Conservation (phyloP, 371 early-diverging fungal species). For the Apophysomyces variabilis region DNA sequence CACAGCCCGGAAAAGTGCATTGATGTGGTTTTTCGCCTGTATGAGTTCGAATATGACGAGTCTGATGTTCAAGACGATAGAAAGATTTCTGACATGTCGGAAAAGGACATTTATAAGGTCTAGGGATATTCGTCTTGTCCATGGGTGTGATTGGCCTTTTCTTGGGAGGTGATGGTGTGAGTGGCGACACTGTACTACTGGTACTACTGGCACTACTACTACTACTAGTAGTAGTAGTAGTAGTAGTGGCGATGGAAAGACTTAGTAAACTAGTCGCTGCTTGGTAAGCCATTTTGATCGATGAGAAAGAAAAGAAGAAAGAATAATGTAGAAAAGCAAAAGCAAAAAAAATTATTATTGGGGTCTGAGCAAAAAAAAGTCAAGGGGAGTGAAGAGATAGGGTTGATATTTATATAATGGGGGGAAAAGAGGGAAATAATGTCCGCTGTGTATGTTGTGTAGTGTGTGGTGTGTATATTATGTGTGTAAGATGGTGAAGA, state of each 20-base stretch:
- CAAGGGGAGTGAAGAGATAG: background rate
- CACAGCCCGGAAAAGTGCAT: constrained; percentile 73
- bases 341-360: background rate
- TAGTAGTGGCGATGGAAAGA: constrained; percentile 7
- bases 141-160: constrained; percentile 40
- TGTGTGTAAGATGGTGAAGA: constrained; percentile 4
- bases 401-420: constrained; percentile 2
- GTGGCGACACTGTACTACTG: background rate
- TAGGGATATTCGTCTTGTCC: constrained; percentile 51
- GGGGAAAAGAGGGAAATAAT: background rate
- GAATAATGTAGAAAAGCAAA: background rate
- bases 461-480: too few species aligned
- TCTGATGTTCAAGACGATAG: constrained; percentile 71
- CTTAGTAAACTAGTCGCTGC: background rate
- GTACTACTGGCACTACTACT: too few species aligned
- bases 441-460: background rate
- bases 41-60: constrained; percentile 82
- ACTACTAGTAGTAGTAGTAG: constrained; percentile 11
- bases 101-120: constrained; percentile 64
- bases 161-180: constrained; percentile 15
- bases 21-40: constrained; percentile 85
- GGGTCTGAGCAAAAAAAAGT: constrained; percentile 2
- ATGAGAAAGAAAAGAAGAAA: constrained; percentile 3
- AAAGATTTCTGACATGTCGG: constrained; percentile 68
- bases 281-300: too few species aligned